Evolutionary conservation across 768 basidiomycete species (phyloP).

Genomic region (Collybia mongolica): DNA sequence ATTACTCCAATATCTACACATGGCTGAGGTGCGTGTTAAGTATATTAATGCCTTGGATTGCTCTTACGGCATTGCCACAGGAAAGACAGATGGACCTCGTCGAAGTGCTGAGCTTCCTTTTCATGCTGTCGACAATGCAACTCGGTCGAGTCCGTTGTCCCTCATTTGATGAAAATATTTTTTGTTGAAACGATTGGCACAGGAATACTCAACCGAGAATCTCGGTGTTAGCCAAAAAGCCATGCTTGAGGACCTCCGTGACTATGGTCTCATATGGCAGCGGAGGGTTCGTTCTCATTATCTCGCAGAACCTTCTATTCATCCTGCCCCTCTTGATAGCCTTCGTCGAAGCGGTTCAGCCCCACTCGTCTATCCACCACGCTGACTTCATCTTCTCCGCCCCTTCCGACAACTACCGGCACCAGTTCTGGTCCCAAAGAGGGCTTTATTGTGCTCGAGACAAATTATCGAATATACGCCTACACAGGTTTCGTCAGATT

Average conservation of each 20-base stretch:
- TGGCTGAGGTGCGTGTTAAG: constrained; percentile 64
- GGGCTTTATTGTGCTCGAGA: constrained; percentile 96
- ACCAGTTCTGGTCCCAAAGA: constrained; percentile 61
- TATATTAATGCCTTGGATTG: constrained; percentile 10
- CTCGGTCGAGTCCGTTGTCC: constrained; percentile 69
- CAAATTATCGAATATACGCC: constrained; percentile 97
- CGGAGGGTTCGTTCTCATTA: constrained; percentile 51
- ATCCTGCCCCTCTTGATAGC: constrained; percentile 34
- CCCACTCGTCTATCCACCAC: constrained; percentile 96
- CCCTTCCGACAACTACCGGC: constrained; percentile 63
- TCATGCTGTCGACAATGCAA: constrained; percentile 97
- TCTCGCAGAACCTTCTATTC: constrained; percentile 16
- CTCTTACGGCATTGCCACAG: constrained; percentile 34
- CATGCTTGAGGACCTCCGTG: constrained; percentile 90
- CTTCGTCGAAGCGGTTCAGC: constrained; percentile 78
- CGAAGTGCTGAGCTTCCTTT: constrained; percentile 89
- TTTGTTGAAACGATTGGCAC: constrained; percentile 2
- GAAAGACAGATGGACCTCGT: constrained; percentile 90
- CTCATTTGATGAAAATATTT: constrained; percentile 6
- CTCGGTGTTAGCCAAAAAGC: constrained; percentile 76
- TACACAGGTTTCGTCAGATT: constrained; percentile 72
- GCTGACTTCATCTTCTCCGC: constrained; percentile 86
- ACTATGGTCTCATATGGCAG: constrained; percentile 94
- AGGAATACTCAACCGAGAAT: constrained; percentile 90
- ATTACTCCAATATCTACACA: constrained; percentile 83